Conservation (phyloP, 2,329 filamentous ascomycete genomes). For the Neopestalotiopsis sp. region DNA sequence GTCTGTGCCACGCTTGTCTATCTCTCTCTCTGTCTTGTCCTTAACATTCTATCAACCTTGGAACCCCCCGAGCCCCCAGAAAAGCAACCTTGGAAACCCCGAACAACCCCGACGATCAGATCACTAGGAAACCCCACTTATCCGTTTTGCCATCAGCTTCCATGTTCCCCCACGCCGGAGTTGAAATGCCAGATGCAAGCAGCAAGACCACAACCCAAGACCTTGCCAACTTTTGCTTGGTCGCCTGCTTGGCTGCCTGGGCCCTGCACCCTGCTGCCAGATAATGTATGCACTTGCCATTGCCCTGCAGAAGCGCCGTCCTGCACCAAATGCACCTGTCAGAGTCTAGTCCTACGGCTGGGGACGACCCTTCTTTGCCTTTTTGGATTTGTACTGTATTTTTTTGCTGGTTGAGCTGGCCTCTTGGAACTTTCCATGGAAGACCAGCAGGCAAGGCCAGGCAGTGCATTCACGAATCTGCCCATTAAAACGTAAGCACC, state of each 20-base stretch:
- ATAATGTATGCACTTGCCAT: not conserved
- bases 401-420: no score
- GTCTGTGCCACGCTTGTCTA: not conserved
- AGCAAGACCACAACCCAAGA: no score
- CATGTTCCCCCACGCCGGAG: not conserved
- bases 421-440: not conserved
- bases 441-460: no score
- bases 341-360: not conserved
- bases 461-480: not conserved
- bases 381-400: not conserved
- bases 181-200: not conserved
- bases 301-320: not conserved
- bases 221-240: not conserved
- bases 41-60: not conserved
- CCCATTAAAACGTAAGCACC: not conserved
- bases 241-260: not conserved
- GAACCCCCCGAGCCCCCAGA: not conserved
- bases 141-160: not conserved
- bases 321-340: not conserved
- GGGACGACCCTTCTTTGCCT: not conserved
- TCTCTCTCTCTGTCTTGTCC: not conserved
- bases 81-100: not conserved
- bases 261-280: not conserved
- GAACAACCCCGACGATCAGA: not conserved
- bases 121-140: not conserved